Base-by-base conservation (phyloP, 352 stramenopile species). In the Globisporangium spiculum region DNA sequence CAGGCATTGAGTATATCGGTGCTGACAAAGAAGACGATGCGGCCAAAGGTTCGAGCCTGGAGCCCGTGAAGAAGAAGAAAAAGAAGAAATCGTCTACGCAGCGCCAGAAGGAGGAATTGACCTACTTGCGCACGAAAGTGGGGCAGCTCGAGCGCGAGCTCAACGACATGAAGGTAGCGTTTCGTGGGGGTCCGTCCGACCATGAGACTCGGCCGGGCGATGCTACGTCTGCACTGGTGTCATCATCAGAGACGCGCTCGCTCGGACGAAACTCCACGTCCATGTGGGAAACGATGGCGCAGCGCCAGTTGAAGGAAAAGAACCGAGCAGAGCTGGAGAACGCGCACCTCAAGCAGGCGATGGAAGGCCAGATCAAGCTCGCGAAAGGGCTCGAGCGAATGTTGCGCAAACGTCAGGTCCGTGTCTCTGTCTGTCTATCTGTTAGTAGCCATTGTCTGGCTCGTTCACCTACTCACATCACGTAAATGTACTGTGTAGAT, bases 81-180 rank as follows among this genome's bases (percentile, higher is more conserved):
- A 44, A 55, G 38, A 64, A 81, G 59, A 86, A 86, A 65, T 81
- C 79, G 62, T 86, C 78, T 0, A 63, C 76, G 4, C 83, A 86
- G 60, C 68, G 78, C 27, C 78, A 86, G 66, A 86, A 86, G 58
- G 78, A 86, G 54, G 78, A 86, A 58, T 71, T 86, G 1, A 76
- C 66, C 27, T 59, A 71, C 30, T 56, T 86, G n/a, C 76, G 78
- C 26, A 69, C 76, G 18, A 75, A 82, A 62, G 76, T 84, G 27
- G 69, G 83, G 60, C 73, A 86, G 68, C 71, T 86, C 3, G 71
- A 83, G 68, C 65, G 74, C 10, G 75, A 86, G 57, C 71, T 85
- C 52, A 36, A 18, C 1, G 52, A 57, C 12, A 34, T 57, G 24
- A 57, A 57, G 24, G 22, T 24, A 1, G 52, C 27, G 52, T 57